Percentiles rank a stretch among this genome's conserved stretches.
phyloP scores from a whole-genome alignment of 345 rosid genomes.

The Brassica cretica region DNA sequence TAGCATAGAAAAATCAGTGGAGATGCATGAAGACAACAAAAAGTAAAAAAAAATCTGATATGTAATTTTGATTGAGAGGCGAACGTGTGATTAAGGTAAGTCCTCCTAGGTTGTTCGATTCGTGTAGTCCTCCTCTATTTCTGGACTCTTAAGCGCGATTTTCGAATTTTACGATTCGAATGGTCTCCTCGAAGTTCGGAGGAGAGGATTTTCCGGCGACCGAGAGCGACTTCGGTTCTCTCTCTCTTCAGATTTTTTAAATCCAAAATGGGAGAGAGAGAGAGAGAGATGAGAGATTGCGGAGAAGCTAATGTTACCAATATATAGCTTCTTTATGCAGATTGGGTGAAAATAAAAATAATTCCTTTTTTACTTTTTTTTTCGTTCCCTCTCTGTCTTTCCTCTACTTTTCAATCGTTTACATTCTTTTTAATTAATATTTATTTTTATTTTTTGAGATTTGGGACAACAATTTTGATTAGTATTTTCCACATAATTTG shows the following conservation, averaged over 20 bases:
- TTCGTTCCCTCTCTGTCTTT: too few relatives aligned
- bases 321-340: too few relatives aligned
- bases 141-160: background rate
- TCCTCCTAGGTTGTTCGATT: slow-evolving; percentile 15
- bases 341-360: too few relatives aligned
- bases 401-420: too few relatives aligned
- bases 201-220: slow-evolving; percentile 23
- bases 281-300: slow-evolving; percentile 4
- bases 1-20: background rate
- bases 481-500: too few relatives aligned
- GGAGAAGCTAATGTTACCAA: background rate
- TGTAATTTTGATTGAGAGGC: slow-evolving; percentile 1
- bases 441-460: too few relatives aligned
- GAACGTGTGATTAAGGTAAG: background rate
- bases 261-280: slow-evolving; percentile 11
- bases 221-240: slow-evolving; percentile 20
- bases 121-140: background rate
- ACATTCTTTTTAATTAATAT: too few relatives aligned
- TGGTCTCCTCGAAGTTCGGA: slow-evolving; percentile 16
- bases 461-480: too few relatives aligned
- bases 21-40: background rate
- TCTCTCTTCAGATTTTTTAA: background rate
- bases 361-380: too few relatives aligned
- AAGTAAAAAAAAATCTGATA: background rate
- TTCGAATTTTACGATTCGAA: background rate